Conservation (phyloP, 805 yeast species). For the Clavispora vitiphila region DNA sequence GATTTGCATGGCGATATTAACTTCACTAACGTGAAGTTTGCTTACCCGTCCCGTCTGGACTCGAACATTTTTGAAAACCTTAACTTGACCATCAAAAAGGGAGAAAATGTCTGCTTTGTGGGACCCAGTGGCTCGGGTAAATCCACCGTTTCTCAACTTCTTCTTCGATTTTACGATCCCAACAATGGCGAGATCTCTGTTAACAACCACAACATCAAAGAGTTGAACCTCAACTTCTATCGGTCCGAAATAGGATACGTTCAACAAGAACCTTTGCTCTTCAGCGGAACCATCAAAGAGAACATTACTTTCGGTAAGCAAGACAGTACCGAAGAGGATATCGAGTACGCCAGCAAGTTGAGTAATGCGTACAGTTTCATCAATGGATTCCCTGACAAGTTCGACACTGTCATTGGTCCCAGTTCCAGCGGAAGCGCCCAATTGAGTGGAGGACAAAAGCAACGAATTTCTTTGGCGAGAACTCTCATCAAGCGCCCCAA, state of each 20-base stretch:
- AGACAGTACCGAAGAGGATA: conserved; percentile 53
- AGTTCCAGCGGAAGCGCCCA: conserved; percentile 68
- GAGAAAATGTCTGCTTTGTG: conserved; percentile 88
- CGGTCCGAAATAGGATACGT: conserved; percentile 82
- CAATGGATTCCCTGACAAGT: conserved; percentile 69
- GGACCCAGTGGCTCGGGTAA: conserved; percentile 98
- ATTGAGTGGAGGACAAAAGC: conserved; percentile 93
- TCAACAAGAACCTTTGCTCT: conserved; percentile 86
- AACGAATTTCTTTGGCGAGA: conserved; percentile 86
- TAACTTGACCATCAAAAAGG: conserved; percentile 59
- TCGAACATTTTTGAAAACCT: conserved; percentile 59
- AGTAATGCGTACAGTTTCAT: conserved; percentile 76
- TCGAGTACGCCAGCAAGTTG: conserved; percentile 53
- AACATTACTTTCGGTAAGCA: conserved; percentile 74
- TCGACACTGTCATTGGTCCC: conserved; percentile 81
- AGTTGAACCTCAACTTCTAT: conserved; percentile 66
- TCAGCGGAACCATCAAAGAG: conserved; percentile 80
- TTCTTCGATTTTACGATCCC: conserved; percentile 83
- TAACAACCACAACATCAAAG: conserved; percentile 58
- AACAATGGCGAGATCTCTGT: conserved; percentile 55
- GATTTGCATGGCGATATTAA: conserved; percentile 50
- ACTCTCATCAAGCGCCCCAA: conserved; percentile 76
- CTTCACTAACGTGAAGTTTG: conserved; percentile 61
- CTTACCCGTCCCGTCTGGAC: conserved; percentile 81
- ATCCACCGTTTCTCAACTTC: conserved; percentile 76